phyloP scores from a whole-genome alignment of 2,329 filamentous ascomycete genomes.

The Penicillium fuscoglaucum region DNA sequence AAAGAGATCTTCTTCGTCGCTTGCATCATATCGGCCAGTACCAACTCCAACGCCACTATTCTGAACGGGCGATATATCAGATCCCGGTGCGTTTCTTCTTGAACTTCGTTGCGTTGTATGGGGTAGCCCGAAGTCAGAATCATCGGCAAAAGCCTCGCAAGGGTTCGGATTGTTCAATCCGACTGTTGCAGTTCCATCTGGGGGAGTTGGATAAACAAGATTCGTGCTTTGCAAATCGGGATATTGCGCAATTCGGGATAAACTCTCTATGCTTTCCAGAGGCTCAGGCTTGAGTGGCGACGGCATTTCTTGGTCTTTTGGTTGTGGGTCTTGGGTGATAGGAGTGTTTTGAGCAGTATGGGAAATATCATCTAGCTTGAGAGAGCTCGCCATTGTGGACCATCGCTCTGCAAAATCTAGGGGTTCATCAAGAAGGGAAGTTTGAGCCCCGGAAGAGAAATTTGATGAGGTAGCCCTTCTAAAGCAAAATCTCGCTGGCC shows the following conservation, averaged over 20 bases:
- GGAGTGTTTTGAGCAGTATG: slow-evolving; percentile 20
- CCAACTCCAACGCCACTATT: slow-evolving; percentile 31
- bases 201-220: slow-evolving; percentile 56
- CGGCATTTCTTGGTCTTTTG: slow-evolving; percentile 26
- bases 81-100: slow-evolving; percentile 21
- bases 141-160: slow-evolving; percentile 36
- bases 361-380: slow-evolving; percentile 23
- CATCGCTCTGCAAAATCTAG: slow-evolving; percentile 47
- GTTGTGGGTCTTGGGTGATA: slow-evolving; percentile 24
- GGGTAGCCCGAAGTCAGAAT: slow-evolving; percentile 25
- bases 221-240: slow-evolving; percentile 43
- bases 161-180: slow-evolving; percentile 30
- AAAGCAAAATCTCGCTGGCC: slow-evolving; percentile 49
- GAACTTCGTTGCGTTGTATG: slow-evolving; percentile 17
- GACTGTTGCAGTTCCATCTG: slow-evolving; percentile 47
- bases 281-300: slow-evolving; percentile 27
- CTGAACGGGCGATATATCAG: slow-evolving; percentile 23
- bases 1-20: slow-evolving; percentile 57
- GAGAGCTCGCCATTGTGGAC: slow-evolving; percentile 30
- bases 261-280: slow-evolving; percentile 38
- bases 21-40: slow-evolving; percentile 44
- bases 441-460: slow-evolving; percentile 20
- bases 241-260: slow-evolving; percentile 41
- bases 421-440: slow-evolving; percentile 36
- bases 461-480: slow-evolving; percentile 29